Conservation (phyloP, 352 stramenopile genomes). For the Elongisporangium prolatum region DNA sequence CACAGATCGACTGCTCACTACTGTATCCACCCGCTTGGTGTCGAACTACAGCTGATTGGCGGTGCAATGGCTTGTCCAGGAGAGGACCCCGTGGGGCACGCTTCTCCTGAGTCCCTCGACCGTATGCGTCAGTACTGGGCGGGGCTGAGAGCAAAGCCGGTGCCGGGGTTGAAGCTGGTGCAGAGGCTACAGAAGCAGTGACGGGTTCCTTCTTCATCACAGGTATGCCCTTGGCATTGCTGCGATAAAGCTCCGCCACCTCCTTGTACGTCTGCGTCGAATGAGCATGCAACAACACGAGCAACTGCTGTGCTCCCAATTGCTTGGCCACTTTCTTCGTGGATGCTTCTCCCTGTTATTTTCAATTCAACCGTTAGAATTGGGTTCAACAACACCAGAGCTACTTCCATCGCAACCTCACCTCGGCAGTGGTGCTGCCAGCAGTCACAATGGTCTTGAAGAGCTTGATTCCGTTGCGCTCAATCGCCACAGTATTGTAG, state of each 20-base stretch:
- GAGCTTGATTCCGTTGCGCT: conserved; percentile 48
- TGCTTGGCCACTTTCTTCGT: conserved; percentile 85
- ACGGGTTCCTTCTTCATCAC: conserved; percentile 10
- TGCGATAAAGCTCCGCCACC: conserved; percentile 75
- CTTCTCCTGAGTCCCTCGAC: background rate
- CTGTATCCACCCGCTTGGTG: background rate
- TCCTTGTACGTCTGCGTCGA: conserved; percentile 45
- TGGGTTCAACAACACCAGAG: background rate
- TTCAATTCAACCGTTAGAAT: background rate
- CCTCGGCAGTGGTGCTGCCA: conserved; percentile 62
- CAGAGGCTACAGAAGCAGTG: background rate
- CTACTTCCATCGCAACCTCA: conserved; percentile 10
- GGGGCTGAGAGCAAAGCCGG: background rate
- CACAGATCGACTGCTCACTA: background rate
- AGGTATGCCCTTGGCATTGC: conserved; percentile 27
- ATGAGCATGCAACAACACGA: conserved; percentile 59
- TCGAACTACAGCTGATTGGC: background rate
- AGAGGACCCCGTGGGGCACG: background rate
- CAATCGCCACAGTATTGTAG: conserved; percentile 64
- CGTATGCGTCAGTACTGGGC: background rate
- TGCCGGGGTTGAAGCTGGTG: background rate
- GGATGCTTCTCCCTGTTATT: conserved; percentile 47
- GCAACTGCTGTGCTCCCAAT: conserved; percentile 61
- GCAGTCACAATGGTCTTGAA: conserved; percentile 83
- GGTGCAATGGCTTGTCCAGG: background rate